phyloP scores from a whole-genome alignment of 495 filamentous ascomycete species.

The Cercophora samala region DNA sequence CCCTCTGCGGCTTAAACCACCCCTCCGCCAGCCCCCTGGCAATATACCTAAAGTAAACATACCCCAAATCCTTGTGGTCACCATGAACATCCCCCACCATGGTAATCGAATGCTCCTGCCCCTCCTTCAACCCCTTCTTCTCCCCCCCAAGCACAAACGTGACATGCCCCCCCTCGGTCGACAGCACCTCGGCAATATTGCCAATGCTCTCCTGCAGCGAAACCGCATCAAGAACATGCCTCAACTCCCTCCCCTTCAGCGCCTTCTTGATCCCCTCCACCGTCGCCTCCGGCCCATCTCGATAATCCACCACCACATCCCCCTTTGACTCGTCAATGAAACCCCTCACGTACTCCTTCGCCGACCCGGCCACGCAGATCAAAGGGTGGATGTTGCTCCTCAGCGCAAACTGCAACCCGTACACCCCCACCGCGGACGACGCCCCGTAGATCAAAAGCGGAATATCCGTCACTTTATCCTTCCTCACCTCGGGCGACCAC shows the following conservation, averaged over 20 bases:
- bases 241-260: conserved; percentile 28
- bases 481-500: conserved; percentile 48
- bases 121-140: conserved; percentile 34
- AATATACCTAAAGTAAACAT: conserved; percentile 54
- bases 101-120: conserved; percentile 36
- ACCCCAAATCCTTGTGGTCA: conserved; percentile 55
- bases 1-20: conserved; percentile 60
- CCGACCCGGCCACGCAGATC: conserved; percentile 64
- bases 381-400: conserved; percentile 69
- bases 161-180: conserved; percentile 52
- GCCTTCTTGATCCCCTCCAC: conserved; percentile 50
- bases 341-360: conserved; percentile 52
- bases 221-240: conserved; percentile 60
- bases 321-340: conserved; percentile 63
- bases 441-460: conserved; percentile 64
- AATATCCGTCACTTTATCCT: conserved; percentile 27
- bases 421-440: conserved; percentile 63
- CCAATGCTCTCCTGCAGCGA: conserved; percentile 48
- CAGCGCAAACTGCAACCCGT: conserved; percentile 63
- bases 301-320: conserved; percentile 70
- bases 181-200: conserved; percentile 48
- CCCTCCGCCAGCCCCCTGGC: conserved; percentile 51
- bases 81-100: conserved; percentile 52
- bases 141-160: conserved; percentile 52
- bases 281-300: conserved; percentile 54